Percentiles rank a stretch among this genome's conserved stretches.
phyloP scores from a whole-genome alignment of 148 eudicot species.

The Rhododendron henanense region DNA sequence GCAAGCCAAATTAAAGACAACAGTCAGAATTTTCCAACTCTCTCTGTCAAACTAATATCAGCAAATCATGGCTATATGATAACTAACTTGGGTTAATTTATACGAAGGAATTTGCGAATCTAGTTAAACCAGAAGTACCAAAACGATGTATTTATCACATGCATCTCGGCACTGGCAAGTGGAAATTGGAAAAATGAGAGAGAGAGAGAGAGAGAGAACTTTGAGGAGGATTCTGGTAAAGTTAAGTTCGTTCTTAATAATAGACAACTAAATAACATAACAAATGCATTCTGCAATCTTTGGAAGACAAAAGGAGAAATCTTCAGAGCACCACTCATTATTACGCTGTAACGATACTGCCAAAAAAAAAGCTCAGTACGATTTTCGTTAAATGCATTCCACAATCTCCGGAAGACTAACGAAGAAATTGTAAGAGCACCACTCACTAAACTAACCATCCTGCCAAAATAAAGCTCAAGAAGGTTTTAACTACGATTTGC shows the following conservation, averaged over 20 bases:
- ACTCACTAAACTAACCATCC: not conserved
- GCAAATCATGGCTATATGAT: not conserved
- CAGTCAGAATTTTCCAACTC: not conserved
- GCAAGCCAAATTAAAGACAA: conserved; percentile 2
- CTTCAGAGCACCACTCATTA: not conserved
- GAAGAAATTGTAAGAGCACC: not conserved
- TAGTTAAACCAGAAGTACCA: not conserved
- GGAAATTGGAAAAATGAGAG: not conserved
- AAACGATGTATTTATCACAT: not conserved
- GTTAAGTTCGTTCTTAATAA: not conserved
- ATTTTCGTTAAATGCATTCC: not conserved
- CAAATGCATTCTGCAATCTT: not conserved
- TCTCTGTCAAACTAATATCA: not conserved
- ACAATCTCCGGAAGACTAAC: not conserved
- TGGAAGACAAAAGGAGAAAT: not conserved
- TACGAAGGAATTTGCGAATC: not conserved
- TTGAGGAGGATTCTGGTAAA: not conserved
- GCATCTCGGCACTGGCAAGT: too few species aligned
- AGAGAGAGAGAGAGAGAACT: not conserved
- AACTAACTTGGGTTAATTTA: not conserved
- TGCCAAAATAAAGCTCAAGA: not conserved
- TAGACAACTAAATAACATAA: not conserved
- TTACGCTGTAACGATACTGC: not conserved
- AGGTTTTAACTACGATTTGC: not conserved
- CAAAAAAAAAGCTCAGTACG: not conserved